Conservation (phyloP, 768 basidiomycete species). For the Tremella fuciformis region DNA sequence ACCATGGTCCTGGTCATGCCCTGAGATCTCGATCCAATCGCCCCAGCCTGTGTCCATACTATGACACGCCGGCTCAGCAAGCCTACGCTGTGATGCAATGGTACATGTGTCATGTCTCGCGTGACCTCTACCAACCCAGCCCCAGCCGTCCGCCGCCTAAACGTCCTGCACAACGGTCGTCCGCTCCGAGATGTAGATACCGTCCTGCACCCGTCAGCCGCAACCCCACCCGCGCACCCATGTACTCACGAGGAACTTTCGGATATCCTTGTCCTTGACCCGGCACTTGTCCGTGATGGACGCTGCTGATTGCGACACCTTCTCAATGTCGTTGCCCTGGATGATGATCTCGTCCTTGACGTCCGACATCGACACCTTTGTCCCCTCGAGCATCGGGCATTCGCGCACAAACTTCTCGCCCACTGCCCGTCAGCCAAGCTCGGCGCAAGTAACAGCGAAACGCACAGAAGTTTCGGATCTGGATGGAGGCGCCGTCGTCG, state of each 20-base stretch:
- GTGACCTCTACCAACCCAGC: too few species aligned
- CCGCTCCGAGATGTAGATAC: slow-evolving; percentile 52
- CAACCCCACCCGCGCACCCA: neutral
- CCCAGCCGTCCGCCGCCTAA: slow-evolving; percentile 3
- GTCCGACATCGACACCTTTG: slow-evolving; percentile 44
- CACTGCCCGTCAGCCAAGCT: slow-evolving; percentile 23
- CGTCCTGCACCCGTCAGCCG: slow-evolving; percentile 16
- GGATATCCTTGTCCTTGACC: slow-evolving; percentile 98
- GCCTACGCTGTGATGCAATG: neutral
- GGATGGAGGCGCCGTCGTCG: slow-evolving; percentile 48
- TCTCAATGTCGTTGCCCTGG: slow-evolving; percentile 92
- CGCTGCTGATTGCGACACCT: slow-evolving; percentile 96
- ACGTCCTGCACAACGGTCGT: slow-evolving; percentile 45
- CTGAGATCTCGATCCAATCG: too few species aligned
- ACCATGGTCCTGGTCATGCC: too few species aligned
- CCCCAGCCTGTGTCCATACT: too few species aligned
- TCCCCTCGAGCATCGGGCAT: slow-evolving; percentile 87
- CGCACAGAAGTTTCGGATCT: slow-evolving; percentile 54
- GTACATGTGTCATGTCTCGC: slow-evolving; percentile 4
- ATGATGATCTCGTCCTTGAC: slow-evolving; percentile 63
- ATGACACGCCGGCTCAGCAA: too few species aligned
- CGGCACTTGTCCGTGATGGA: slow-evolving; percentile 94
- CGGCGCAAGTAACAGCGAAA: neutral
- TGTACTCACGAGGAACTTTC: slow-evolving; percentile 83
- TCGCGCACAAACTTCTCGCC: slow-evolving; percentile 78